Percentiles rank a stretch among this genome's conserved stretches.
These are phyloP conservation scores for Mycena floridula DNA, from an alignment of 768 basidiomycete species.

Conservation along the genomic window DNA sequence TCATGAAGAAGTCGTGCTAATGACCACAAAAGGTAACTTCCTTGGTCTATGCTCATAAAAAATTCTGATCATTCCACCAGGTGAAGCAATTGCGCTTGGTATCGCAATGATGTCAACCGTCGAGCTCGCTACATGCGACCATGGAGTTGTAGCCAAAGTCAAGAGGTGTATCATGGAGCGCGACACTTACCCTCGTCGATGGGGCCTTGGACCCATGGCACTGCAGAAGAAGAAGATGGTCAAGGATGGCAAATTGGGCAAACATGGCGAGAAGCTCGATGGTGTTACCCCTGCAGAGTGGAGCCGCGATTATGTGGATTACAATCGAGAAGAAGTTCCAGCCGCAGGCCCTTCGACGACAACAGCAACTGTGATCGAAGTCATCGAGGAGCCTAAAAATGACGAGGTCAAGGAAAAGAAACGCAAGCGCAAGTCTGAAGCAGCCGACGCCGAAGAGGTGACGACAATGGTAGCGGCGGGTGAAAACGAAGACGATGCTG, in stretches of 20 bases:
- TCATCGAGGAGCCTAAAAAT: slow-evolving; percentile 21
- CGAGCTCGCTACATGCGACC: slow-evolving; percentile 95
- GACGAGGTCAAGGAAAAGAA: slow-evolving; percentile 73
- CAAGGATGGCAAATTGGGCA: slow-evolving; percentile 95
- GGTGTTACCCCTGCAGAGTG: slow-evolving; percentile 87
- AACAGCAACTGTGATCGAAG: slow-evolving; percentile 14
- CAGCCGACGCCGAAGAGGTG: slow-evolving; percentile 30
- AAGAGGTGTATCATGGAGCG: slow-evolving; percentile 99
- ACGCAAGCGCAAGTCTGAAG: slow-evolving; percentile 74
- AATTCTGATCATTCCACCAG: slow-evolving; percentile 36
- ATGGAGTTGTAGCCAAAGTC: slow-evolving; percentile 98
- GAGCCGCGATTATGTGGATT: slow-evolving; percentile 93
- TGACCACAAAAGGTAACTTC: slow-evolving; percentile 96
- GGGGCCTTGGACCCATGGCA: slow-evolving; percentile 98
- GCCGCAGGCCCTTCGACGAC: slow-evolving; percentile 29
- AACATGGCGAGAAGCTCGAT: slow-evolving; percentile 85
- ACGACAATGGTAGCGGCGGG: slow-evolving; percentile 38
- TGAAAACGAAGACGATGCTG: slow-evolving; percentile 52
- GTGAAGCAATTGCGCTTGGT: slow-evolving; percentile 91
- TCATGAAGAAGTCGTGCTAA: slow-evolving; percentile 93
- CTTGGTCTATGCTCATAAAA: slow-evolving; percentile 6
- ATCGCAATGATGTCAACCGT: slow-evolving; percentile 98
- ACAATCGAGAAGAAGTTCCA: slow-evolving; percentile 56
- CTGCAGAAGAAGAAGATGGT: slow-evolving; percentile 97
- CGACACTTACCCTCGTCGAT: slow-evolving; percentile 94